Base-by-base conservation (phyloP, 495 filamentous ascomycete species). In the Aspergillus sclerotiicarbonarius region DNA sequence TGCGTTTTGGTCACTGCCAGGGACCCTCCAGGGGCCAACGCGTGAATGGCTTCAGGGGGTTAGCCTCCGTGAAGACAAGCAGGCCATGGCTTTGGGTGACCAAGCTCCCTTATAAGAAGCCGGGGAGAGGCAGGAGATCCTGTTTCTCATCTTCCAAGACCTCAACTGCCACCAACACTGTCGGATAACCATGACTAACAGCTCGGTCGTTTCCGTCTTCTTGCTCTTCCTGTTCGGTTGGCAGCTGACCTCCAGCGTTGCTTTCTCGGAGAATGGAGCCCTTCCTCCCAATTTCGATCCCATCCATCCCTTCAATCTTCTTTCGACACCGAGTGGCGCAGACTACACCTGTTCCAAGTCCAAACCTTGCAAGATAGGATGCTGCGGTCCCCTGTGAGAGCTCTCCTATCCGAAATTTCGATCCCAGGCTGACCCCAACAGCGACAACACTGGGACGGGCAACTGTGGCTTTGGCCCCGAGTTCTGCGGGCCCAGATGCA, bases 311-410 rank as follows among this genome's bases (percentile, higher is more conserved):
- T 25, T 25, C 25, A 37, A 37, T 7, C 33, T 37, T 7, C 33
- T 37, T 15, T 9, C 13, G 8, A 25, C 25, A 25, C 4, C 13
- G 1, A 46, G 3, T 20, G 25, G 21, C 19, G 9, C 25, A 6
- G 52, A 54, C 18, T 54, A 54, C 25, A 54, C 52, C 20, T 54
- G 52, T 30, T 44, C 52, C 19, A 54, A 54, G 39, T n/a, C 35
- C 19, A 44, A 54, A 19, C 29, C 10, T 13, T 54, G 52, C 39
- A 16, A 45, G 8, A 20, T n/a, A 15, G 52, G 52, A 21, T 54
- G 52, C 39, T 54, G 52, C n/a, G 52, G 52, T 29, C 39, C 52
- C 29, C 4, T 54, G 52, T 54, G 30, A 44, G 52, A n/a, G 13
- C 10, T 29, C 16, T 18, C 18, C 10, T 32, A 10, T 21, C 10